phyloP scores from a whole-genome alignment of 768 basidiomycete species.

The Mycena vulgaris region DNA sequence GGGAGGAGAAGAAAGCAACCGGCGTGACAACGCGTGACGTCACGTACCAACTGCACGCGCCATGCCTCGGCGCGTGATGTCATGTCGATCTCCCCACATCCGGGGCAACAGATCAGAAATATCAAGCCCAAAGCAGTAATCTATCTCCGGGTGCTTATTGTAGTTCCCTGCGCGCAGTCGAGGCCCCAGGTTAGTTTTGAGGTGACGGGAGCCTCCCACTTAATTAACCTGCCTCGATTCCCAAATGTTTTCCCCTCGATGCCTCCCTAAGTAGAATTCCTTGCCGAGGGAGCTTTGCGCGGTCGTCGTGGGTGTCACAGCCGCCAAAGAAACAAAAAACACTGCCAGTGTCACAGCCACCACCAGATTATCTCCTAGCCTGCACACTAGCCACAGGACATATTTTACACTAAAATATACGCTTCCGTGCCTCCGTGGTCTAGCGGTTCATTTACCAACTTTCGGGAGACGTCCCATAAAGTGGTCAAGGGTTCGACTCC shows the following conservation, averaged over 20 bases:
- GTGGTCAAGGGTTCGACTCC: conserved; percentile 8
- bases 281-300: too few species aligned
- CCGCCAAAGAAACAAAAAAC: too few species aligned
- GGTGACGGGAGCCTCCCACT: too few species aligned
- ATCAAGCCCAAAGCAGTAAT: conserved; percentile 16
- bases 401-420: not conserved
- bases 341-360: not conserved
- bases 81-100: not conserved
- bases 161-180: too few species aligned
- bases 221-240: too few species aligned
- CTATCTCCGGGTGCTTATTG: not conserved
- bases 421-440: not conserved
- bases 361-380: not conserved
- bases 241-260: too few species aligned
- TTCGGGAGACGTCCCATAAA: not conserved
- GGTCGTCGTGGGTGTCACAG: too few species aligned
- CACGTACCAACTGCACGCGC: not conserved
- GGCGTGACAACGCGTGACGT: not conserved
- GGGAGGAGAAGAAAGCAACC: not conserved
- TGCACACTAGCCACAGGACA: too few species aligned
- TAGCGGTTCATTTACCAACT: not conserved
- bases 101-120: conserved; percentile 4
- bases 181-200: too few species aligned
- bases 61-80: not conserved
- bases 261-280: too few species aligned